Conservation (phyloP, 208 protist genomes). For the Wallacemonas sp. region DNA sequence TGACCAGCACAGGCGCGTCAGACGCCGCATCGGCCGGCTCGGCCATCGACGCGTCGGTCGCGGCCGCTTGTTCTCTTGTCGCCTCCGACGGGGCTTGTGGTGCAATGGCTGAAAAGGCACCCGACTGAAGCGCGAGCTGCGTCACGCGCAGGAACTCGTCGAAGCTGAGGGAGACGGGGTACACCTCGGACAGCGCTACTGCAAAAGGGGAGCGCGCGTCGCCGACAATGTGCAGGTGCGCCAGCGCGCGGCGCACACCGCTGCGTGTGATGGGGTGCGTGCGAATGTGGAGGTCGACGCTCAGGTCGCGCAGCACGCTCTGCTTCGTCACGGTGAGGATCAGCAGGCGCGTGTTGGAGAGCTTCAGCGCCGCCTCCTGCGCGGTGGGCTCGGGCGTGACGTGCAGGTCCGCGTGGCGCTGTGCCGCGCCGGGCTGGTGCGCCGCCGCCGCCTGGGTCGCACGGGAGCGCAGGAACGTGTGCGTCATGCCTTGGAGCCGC, state of each 20-base stretch:
- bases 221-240: conserved; percentile 35
- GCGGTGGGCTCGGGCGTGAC: background rate
- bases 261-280: conserved; percentile 1
- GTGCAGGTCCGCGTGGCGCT: conserved; percentile 6
- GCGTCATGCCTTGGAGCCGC: conserved; percentile 31
- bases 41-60: background rate
- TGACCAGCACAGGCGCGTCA: background rate
- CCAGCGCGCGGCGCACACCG: conserved; percentile 32
- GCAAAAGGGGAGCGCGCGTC: conserved; percentile 7
- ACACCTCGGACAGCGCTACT: conserved; percentile 26
- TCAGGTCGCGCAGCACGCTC: background rate
- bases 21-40: background rate
- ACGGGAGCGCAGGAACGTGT: conserved; percentile 35
- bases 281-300: background rate
- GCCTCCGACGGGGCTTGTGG: too few relatives aligned
- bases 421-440: too few relatives aligned
- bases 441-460: background rate
- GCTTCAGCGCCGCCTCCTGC: background rate
- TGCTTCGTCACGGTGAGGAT: background rate
- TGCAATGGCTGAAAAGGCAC: background rate
- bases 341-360: conserved; percentile 1
- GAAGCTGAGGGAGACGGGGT: conserved; percentile 62
- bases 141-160: conserved; percentile 71
- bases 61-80: too few relatives aligned
- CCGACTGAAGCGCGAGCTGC: conserved; percentile 62